phyloP scores from a whole-genome alignment of 225 moss, liverwort and hornwort species.

The Bryum argenteum region DNA sequence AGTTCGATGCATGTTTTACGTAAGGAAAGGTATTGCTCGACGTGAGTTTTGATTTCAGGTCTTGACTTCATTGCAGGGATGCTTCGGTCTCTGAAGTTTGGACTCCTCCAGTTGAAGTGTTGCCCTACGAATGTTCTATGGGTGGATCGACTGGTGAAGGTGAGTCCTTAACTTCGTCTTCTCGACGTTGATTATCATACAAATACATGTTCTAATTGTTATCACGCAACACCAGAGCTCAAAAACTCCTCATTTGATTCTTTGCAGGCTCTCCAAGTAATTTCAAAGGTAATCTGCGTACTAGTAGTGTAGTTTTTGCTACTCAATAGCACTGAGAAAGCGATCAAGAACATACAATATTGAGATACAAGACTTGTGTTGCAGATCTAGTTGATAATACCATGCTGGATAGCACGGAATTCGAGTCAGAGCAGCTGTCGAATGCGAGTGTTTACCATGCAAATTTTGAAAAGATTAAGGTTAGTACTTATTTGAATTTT shows the following conservation, averaged over 20 bases:
- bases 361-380: constrained; percentile 13
- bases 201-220: background rate
- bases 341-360: background rate
- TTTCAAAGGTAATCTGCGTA: constrained; percentile 4
- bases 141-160: constrained; percentile 50
- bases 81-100: constrained; percentile 42
- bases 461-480: constrained; percentile 62
- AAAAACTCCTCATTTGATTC: background rate
- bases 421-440: constrained; percentile 55
- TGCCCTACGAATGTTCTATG: constrained; percentile 52
- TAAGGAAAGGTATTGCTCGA: background rate
- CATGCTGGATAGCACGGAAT: constrained; percentile 47
- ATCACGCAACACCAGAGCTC: background rate
- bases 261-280: background rate
- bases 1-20: background rate
- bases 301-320: background rate
- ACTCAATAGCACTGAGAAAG: constrained; percentile 1
- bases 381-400: constrained; percentile 48
- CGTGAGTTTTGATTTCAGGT: constrained; percentile 8
- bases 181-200: background rate
- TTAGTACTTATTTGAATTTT: constrained; percentile 4
- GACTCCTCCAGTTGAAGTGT: constrained; percentile 54
- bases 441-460: constrained; percentile 62
- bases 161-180: constrained; percentile 13
- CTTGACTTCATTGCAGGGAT: constrained; percentile 40